A percentile compares a stretch with the other conserved stretches of the same genome.
phyloP scores from a whole-genome alignment of 495 filamentous ascomycete genomes.

The Aspergillus incahuasiensis region DNA sequence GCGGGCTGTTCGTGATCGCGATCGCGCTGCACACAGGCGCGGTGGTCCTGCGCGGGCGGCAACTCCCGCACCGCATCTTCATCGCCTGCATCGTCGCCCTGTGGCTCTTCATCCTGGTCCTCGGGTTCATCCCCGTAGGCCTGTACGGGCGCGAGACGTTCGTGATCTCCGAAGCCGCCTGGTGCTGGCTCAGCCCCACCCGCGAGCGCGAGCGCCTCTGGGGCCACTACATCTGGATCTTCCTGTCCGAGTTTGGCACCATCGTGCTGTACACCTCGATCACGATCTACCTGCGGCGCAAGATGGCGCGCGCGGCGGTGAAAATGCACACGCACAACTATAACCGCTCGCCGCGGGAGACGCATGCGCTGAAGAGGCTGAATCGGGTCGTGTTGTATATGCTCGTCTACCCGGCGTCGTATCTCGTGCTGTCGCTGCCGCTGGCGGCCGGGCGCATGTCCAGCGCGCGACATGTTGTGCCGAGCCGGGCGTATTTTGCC shows the following conservation, averaged over 20 bases:
- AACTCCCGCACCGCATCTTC: slow-evolving; percentile 48
- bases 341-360: slow-evolving; percentile 27
- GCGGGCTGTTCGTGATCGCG: slow-evolving; percentile 64
- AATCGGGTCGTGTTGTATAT: slow-evolving; percentile 56
- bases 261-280: slow-evolving; percentile 59
- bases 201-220: slow-evolving; percentile 61
- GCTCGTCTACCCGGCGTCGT: slow-evolving; percentile 70
- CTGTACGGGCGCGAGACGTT: slow-evolving; percentile 51
- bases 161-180: slow-evolving; percentile 45
- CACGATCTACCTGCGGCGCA: slow-evolving; percentile 53
- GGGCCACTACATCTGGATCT: slow-evolving; percentile 76
- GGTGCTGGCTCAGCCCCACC: slow-evolving; percentile 64
- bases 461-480: slow-evolving; percentile 46
- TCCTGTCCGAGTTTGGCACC: slow-evolving; percentile 61
- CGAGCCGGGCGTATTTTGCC: slow-evolving; percentile 55
- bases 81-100: slow-evolving; percentile 42
- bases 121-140: slow-evolving; percentile 52
- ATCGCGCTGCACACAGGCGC: slow-evolving; percentile 65
- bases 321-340: slow-evolving; percentile 8
- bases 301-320: slow-evolving; percentile 34
- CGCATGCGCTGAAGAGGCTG: slow-evolving; percentile 23
- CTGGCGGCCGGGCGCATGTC: slow-evolving; percentile 65
- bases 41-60: slow-evolving; percentile 53
- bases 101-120: slow-evolving; percentile 55
- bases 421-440: slow-evolving; percentile 63